phyloP scores from a whole-genome alignment of 441 rosid species.

The Eutrema salsugineum region DNA sequence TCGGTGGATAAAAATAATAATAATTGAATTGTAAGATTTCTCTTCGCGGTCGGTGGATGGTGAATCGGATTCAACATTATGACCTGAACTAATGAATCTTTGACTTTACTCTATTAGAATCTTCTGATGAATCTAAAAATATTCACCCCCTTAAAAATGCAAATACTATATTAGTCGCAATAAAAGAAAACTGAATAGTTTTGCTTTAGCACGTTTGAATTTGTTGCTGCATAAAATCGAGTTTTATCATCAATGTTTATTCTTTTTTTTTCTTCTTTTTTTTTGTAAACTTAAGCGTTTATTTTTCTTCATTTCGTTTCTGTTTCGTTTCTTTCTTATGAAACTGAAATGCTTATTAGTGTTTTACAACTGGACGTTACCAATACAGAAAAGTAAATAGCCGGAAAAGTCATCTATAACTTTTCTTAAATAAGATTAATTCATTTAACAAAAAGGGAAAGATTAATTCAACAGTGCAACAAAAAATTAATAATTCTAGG shows the following conservation, averaged over 20 bases:
- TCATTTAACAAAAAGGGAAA: neutral
- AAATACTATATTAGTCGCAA: neutral
- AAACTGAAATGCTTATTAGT: constrained; percentile 6
- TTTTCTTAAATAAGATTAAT: neutral
- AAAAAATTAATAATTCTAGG: neutral
- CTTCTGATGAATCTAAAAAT: neutral
- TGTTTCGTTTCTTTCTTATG: neutral
- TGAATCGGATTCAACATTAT: constrained; percentile 9
- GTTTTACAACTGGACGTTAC: neutral
- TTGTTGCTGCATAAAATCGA: neutral
- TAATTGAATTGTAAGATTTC: neutral
- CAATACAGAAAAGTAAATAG: neutral
- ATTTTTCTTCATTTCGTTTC: neutral
- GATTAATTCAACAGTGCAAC: neutral
- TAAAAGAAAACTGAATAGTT: neutral
- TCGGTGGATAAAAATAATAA: too few species aligned
- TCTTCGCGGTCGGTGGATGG: constrained; percentile 8
- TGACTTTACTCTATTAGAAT: constrained; percentile 25
- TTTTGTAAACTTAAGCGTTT: neutral
- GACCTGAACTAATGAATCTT: constrained; percentile 17
- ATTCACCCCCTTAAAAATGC: neutral
- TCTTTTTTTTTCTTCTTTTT: too few species aligned
- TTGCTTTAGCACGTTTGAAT: neutral
- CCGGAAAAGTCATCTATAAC: neutral
- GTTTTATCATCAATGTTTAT: neutral